Evolutionary conservation across 495 filamentous ascomycete species (phyloP).

Genomic region (Aspergillus diversus): DNA sequence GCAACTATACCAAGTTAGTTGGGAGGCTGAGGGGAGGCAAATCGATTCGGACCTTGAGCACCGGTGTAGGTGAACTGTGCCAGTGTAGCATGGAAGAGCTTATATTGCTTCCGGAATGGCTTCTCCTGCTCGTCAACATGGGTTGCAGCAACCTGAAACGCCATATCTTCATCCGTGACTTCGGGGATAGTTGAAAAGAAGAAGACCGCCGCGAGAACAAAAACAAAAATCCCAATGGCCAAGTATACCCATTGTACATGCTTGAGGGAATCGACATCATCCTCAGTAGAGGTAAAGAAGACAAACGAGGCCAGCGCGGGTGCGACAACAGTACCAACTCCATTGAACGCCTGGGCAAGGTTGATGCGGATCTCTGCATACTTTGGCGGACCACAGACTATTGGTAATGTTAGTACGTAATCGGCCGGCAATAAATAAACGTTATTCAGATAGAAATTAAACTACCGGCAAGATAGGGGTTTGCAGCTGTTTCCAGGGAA

Average conservation of each 20-base stretch:
- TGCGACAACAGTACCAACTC: slow-evolving; percentile 65
- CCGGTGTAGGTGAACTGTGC: slow-evolving; percentile 78
- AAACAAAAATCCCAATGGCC: slow-evolving; percentile 72
- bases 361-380: slow-evolving; percentile 64
- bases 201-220: slow-evolving; percentile 56
- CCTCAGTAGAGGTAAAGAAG: slow-evolving; percentile 59
- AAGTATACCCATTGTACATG: slow-evolving; percentile 79
- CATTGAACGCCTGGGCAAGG: slow-evolving; percentile 70
- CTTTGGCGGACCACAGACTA: slow-evolving; percentile 55
- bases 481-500: slow-evolving; percentile 58
- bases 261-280: slow-evolving; percentile 53
- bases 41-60: slow-evolving; percentile 52
- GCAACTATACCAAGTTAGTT: slow-evolving; percentile 46
- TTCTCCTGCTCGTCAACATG: slow-evolving; percentile 47
- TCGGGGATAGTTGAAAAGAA: slow-evolving; percentile 56
- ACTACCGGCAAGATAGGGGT: slow-evolving; percentile 57
- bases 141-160: slow-evolving; percentile 50
- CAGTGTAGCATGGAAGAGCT: slow-evolving; percentile 64
- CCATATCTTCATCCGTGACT: slow-evolving; percentile 61
- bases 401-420: background rate
- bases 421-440: background rate
- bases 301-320: slow-evolving; percentile 69
- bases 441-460: background rate
- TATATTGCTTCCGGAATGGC: slow-evolving; percentile 53
- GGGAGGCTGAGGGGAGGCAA: background rate